Base-by-base conservation (phyloP, 805 yeast genomes). In the Zygosaccharomyces lentus region DNA sequence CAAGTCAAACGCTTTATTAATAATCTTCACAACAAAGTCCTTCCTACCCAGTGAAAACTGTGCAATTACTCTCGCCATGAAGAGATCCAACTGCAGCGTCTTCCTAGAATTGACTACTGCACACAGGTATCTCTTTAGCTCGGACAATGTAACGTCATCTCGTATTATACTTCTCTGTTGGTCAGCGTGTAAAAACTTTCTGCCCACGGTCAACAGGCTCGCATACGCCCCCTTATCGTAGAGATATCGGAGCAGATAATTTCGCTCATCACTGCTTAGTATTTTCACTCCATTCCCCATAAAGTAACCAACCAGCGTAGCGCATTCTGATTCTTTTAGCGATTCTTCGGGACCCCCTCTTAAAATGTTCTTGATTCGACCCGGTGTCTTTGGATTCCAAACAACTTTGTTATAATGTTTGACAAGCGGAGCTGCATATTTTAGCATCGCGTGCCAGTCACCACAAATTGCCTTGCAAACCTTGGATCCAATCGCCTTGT, bases 41-140 rank as follows among this genome's bases (percentile, higher is more conserved):
- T 49, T 59, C 35, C 52, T 51, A 6, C 43, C 34, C 8, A 61
- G 39, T 2, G 62, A 51, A 30, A 55, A 51, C 34, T 59, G 64
- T 2, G 56, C 37, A 15, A 62, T 55, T 3, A 55, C 27, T 17
- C 49, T 43, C 13, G 47, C 23, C 54, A 59, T 48, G 9, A 40
- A 35, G 6, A 35, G 27, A 16, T 52, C 58, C 24, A 61, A 35
- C 6, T 41, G 43, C 13, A 38, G 15, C 9, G 46, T 38, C 23
- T 53, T 49, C 2, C 46, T 37, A n/a, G 48, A 45, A 6, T 34
- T 37, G 8, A 57, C 24, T 21, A 61, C 42, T 9, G 62, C 45
- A 25, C 49, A 43, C 16, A 59, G 27, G 42, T 54, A 59, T 23
- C 50, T 46, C 37, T 47, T 51, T 21, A 60, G 41, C 31, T 60